Evolutionary conservation across 2,329 filamentous ascomycete genomes (phyloP), one percentile per base, ranked within the genome.

Genomic region (Blumeria hordei): DNA sequence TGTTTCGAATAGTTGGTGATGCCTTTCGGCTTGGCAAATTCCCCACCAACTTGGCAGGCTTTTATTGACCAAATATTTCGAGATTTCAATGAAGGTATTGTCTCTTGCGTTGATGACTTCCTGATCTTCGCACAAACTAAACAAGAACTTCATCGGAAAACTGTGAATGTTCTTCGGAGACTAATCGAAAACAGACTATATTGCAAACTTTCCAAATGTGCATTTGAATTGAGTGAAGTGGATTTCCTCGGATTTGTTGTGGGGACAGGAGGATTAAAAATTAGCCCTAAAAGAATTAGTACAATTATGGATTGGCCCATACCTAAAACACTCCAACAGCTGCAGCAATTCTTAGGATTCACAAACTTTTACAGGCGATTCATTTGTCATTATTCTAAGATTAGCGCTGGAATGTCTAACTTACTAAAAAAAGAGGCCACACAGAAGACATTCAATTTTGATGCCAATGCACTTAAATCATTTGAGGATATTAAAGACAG

Each of bases 281-380:
- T 36, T 39, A 41, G n/a, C 16, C 50, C 16, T 18, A 39, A 53
- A n/a, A 53, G 50, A 35, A 32, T 53, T 6, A 18, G 6, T 21
- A 53, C 50, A 36, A 53, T 53, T 18, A 39, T 16, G 28, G 34
- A 53, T 14, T 39, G 50, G 35, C 50, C 50, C 32, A 16, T 34
- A 18, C 50, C 50, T 39, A 36, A 53, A 53, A 53, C 34, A 11
- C 35, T 53, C 21, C 50, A 53, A 34, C 50, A 53, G 41, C n/a
- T 53, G 11, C 34, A 53, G 41, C 4, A 39, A 53, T 53, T 53
- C 18, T 28, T 53, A 41, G 50, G 50, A 35, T 53, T 39, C 16
- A 53, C 50, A 14, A 54, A 54, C 11, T 54, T 54, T n/a, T 54
- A 54, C 14, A 43, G 52, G 28, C 18, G 36, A 43, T 54, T 43